Percentiles rank a stretch among this genome's conserved stretches.
Evolutionary conservation across 169 alveolate species (phyloP).

Genomic region (Besnoitia besnoiti): DNA sequence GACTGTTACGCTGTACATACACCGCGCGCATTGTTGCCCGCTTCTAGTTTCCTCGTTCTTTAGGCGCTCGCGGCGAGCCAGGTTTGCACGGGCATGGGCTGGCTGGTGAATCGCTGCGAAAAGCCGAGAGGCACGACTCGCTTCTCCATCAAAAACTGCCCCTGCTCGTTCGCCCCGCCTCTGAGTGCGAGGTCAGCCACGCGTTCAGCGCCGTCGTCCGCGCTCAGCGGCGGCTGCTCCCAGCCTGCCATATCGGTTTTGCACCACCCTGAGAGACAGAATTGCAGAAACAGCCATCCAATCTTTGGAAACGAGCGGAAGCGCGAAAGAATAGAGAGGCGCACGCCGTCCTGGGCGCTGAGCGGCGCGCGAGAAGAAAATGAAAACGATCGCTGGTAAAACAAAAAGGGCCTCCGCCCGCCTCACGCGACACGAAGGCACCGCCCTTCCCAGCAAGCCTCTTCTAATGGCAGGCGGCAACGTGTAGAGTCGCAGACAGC

Average conservation of each 20-base stretch:
- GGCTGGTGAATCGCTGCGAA: background rate
- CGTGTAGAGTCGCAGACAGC: too few species aligned
- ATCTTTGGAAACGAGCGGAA: background rate
- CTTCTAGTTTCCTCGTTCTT: background rate
- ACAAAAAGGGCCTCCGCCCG: too few species aligned
- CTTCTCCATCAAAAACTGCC: slow-evolving; percentile 28
- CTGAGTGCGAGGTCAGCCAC: slow-evolving; percentile 15
- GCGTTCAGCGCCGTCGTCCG: slow-evolving; percentile 51
- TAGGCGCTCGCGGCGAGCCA: background rate
- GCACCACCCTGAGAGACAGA: slow-evolving; percentile 53
- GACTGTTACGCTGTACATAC: too few species aligned
- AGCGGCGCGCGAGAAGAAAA: too few species aligned
- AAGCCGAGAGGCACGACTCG: background rate
- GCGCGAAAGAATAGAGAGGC: background rate
- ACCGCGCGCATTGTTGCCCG: background rate
- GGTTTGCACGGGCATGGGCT: background rate
- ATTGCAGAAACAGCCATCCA: background rate
- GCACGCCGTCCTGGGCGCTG: background rate
- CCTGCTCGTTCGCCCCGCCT: slow-evolving; percentile 27
- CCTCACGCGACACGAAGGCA: too few species aligned
- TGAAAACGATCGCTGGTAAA: too few species aligned
- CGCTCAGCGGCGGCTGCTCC: slow-evolving; percentile 56
- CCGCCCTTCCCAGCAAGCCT: too few species aligned
- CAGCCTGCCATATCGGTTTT: slow-evolving; percentile 63
- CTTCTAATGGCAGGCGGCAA: too few species aligned